Conservation (phyloP, 371 early-diverging fungal species). For the Choanephora cucurbitarum region DNA sequence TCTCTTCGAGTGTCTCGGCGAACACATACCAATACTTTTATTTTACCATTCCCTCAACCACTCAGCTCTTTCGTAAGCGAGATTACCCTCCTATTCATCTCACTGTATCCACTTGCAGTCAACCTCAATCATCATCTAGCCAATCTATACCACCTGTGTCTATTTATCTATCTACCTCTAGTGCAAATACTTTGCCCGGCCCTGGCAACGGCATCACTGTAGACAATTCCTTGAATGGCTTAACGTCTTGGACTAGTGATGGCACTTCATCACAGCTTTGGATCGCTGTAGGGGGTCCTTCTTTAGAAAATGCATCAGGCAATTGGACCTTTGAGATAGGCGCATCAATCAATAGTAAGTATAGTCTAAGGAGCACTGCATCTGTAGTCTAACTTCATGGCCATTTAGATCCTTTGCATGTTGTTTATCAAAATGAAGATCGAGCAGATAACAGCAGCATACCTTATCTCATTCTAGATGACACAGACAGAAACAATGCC, state of each 20-base stretch:
- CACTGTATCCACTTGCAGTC: slow-evolving; percentile 35
- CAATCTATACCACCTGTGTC: slow-evolving; percentile 40
- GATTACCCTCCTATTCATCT: slow-evolving; percentile 30
- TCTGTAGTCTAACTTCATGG: too few species aligned
- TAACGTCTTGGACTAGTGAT: slow-evolving; percentile 38
- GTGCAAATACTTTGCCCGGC: slow-evolving; percentile 46
- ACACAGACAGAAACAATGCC: slow-evolving; percentile 56
- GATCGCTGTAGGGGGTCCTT: slow-evolving; percentile 48
- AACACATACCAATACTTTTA: slow-evolving; percentile 19
- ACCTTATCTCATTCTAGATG: slow-evolving; percentile 52
- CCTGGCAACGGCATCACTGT: slow-evolving; percentile 40
- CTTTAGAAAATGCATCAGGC: slow-evolving; percentile 42
- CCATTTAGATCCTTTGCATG: slow-evolving; percentile 32
- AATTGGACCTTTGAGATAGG: slow-evolving; percentile 61
- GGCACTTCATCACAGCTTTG: slow-evolving; percentile 26
- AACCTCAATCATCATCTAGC: slow-evolving; percentile 36
- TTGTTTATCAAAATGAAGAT: slow-evolving; percentile 18
- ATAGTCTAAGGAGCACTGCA: too few species aligned
- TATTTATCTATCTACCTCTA: slow-evolving; percentile 46
- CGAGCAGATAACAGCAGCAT: slow-evolving; percentile 15
- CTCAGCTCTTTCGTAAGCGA: slow-evolving; percentile 14
- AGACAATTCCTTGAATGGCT: slow-evolving; percentile 31
- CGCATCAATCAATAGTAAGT: slow-evolving; percentile 54
- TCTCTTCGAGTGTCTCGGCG: slow-evolving; percentile 11
- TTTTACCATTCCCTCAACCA: slow-evolving; percentile 16